Conservation (phyloP, 1,284 basidiomycete species). For the Austroboletus rostrupii region DNA sequence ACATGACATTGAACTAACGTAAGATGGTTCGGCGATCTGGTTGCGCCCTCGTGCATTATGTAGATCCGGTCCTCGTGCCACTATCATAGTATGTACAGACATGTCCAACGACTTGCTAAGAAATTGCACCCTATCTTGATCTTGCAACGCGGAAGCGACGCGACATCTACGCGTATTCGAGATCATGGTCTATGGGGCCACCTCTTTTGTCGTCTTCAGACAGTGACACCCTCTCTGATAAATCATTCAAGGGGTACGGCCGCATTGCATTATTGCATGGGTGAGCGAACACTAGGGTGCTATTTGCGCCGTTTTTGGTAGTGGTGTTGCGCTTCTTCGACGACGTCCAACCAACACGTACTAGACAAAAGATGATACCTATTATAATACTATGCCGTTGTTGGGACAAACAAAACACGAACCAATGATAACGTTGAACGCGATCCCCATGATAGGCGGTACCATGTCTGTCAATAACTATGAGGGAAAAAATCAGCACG, state of each 20-base stretch:
- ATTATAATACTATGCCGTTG: not conserved
- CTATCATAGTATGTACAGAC: too few relatives aligned
- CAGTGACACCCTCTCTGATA: not conserved
- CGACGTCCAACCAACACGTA: not conserved
- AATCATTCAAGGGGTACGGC: not conserved
- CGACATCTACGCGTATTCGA: not conserved
- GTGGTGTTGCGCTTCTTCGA: not conserved
- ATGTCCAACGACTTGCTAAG: too few relatives aligned
- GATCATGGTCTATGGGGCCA: not conserved
- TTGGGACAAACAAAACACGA: not conserved
- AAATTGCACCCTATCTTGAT: too few relatives aligned
- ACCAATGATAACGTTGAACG: conserved; percentile 12
- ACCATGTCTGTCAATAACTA: conserved; percentile 11
- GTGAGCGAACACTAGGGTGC: not conserved
- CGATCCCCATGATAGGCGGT: conserved; percentile 10
- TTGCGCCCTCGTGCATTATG: not conserved
- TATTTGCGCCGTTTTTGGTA: not conserved
- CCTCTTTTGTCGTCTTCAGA: not conserved
- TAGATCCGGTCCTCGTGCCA: not conserved
- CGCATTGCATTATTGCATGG: not conserved
- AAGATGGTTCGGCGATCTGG: not conserved
- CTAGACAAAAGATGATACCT: not conserved
- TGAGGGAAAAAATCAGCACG: not conserved
- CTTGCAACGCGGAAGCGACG: too few relatives aligned
- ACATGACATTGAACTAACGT: not conserved